These are phyloP conservation scores for Lentinula edodes DNA, from an alignment of 768 basidiomycete species.

Conservation along the genomic window DNA sequence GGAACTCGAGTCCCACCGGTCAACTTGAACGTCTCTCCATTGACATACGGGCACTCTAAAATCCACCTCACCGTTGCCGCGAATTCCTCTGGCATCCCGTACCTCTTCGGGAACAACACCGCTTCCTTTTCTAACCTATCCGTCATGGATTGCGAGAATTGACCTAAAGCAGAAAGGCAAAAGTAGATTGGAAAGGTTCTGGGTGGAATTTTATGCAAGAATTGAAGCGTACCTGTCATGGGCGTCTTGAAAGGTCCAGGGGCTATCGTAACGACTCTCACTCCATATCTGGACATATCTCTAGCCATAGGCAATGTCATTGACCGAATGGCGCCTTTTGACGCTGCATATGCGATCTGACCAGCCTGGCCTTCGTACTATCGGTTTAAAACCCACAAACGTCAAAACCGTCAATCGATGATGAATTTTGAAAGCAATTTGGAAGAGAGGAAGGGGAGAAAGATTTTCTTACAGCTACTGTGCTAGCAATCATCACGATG, in stretches of 20 bases:
- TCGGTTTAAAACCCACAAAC: neutral
- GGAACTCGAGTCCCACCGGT: slow-evolving; percentile 16
- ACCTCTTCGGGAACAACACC: slow-evolving; percentile 39
- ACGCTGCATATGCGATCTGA: slow-evolving; percentile 50
- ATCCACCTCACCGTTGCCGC: slow-evolving; percentile 45
- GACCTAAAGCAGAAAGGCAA: neutral
- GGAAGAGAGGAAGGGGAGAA: neutral
- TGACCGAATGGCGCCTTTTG: slow-evolving; percentile 51
- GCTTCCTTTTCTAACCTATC: slow-evolving; percentile 33
- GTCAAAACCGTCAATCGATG: neutral
- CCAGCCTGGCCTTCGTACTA: slow-evolving; percentile 56
- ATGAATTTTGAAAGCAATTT: too few species aligned
- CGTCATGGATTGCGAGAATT: slow-evolving; percentile 29
- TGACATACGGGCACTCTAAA: slow-evolving; percentile 47
- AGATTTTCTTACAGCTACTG: slow-evolving; percentile 38
- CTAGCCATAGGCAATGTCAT: slow-evolving; percentile 60
- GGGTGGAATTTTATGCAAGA: neutral
- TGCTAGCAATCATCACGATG: slow-evolving; percentile 50
- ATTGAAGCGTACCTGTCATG: slow-evolving; percentile 26
- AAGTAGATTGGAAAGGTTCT: neutral
- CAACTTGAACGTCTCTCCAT: slow-evolving; percentile 42
- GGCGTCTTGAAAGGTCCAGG: slow-evolving; percentile 48
- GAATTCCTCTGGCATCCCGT: slow-evolving; percentile 45
- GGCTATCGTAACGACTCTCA: slow-evolving; percentile 52
- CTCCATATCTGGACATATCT: slow-evolving; percentile 46